These are phyloP conservation scores for Ophiocordyceps robertsii DNA, from an alignment of 2,329 filamentous ascomycete genomes.

Conservation along the genomic window DNA sequence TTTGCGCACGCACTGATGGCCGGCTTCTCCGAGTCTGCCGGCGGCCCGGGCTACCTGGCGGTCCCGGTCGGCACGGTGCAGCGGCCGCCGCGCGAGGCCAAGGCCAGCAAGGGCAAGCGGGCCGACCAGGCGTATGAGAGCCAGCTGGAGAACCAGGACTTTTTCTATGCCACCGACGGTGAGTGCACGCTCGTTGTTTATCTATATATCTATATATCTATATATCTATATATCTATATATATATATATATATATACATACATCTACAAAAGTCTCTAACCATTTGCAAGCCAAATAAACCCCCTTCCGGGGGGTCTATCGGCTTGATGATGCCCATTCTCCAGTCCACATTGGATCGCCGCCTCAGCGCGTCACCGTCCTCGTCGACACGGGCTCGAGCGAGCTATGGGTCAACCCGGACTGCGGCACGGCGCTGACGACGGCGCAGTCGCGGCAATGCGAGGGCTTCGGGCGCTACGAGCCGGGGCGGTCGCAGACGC, in stretches of 20 bases:
- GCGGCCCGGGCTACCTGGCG: slow-evolving; percentile 22
- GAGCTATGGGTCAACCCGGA: slow-evolving; percentile 42
- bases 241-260: no score
- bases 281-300: no score
- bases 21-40: slow-evolving; percentile 14
- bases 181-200: no score
- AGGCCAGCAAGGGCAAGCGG: slow-evolving; percentile 8
- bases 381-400: slow-evolving; percentile 38
- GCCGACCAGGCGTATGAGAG: slow-evolving; percentile 15
- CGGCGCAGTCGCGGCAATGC: slow-evolving; percentile 23
- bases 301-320: no score
- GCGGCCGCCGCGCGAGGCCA: slow-evolving; percentile 5
- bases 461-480: slow-evolving; percentile 28
- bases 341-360: slow-evolving; percentile 29
- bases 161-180: slow-evolving; percentile 26
- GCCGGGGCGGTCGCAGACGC: slow-evolving; percentile 24
- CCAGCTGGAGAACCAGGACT: slow-evolving; percentile 20
- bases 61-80: slow-evolving; percentile 20
- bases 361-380: slow-evolving; percentile 28
- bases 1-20: background rate
- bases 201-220: no score
- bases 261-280: no score
- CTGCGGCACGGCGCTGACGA: slow-evolving; percentile 24
- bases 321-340: background rate
- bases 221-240: no score